phyloP scores from a whole-genome alignment of 2,329 filamentous ascomycete genomes.

The Paracoccidioides lutzii region DNA sequence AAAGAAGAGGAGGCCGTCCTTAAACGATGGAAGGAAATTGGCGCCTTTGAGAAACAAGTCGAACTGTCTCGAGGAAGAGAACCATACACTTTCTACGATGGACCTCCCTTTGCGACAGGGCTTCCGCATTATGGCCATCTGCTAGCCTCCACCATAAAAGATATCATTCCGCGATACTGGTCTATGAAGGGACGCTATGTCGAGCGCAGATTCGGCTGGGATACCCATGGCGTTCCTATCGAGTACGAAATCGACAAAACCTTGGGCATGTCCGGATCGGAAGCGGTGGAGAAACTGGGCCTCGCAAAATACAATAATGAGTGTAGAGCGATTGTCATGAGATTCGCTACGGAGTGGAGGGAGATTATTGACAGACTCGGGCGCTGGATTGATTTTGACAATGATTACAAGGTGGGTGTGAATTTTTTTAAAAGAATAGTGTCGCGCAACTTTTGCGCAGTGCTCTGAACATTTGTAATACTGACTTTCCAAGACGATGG shows the following conservation, averaged over 20 bases:
- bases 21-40: conserved; percentile 76
- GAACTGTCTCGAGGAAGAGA: conserved; percentile 72
- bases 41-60: conserved; percentile 79
- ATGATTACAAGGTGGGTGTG: conserved; percentile 68
- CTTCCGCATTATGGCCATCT: conserved; percentile 62
- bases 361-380: conserved; percentile 76
- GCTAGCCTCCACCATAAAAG: conserved; percentile 87
- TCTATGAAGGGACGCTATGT: conserved; percentile 94
- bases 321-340: conserved; percentile 87
- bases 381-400: conserved; percentile 96
- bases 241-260: conserved; percentile 98
- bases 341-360: conserved; percentile 76
- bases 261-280: conserved; percentile 73
- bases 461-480: background rate
- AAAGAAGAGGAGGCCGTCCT: conserved; percentile 80
- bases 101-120: conserved; percentile 64
- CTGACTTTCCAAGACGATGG: conserved; percentile 57
- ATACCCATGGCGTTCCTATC: conserved; percentile 86
- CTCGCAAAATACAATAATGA: conserved; percentile 83
- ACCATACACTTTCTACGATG: conserved; percentile 91
- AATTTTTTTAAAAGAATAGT: too few relatives aligned
- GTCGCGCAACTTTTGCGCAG: background rate
- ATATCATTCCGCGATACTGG: conserved; percentile 94
- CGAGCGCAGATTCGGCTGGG: conserved; percentile 87
- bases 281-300: conserved; percentile 75